phyloP scores from a whole-genome alignment of 805 yeast genomes.

The Komagataella mondaviorum region DNA sequence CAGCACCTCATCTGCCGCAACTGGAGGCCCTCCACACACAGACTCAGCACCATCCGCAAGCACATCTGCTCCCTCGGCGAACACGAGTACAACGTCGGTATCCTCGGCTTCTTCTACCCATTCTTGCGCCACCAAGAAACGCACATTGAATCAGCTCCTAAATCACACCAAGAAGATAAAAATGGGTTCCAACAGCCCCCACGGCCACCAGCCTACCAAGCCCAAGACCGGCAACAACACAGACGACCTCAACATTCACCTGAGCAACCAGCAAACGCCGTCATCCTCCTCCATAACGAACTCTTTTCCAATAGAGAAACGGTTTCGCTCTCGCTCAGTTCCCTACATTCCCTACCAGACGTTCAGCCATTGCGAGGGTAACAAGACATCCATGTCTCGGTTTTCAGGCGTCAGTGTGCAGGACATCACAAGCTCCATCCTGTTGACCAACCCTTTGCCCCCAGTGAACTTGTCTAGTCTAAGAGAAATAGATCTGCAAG shows the following conservation, averaged over 20 bases:
- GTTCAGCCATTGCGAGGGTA: not conserved
- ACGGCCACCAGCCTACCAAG: not conserved
- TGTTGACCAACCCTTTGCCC: constrained; percentile 33
- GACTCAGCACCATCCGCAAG: not conserved
- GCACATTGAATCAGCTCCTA: not conserved
- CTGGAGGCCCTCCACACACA: not conserved
- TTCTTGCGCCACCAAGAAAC: not conserved
- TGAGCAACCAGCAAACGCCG: not conserved
- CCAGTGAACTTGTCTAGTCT: constrained; percentile 75
- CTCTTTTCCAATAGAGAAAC: not conserved
- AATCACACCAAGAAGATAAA: not conserved
- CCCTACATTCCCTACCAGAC: not conserved
- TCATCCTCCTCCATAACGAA: not conserved
- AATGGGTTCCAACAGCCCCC: not conserved
- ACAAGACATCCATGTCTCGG: not conserved
- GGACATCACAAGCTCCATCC: not conserved
- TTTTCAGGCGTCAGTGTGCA: not conserved
- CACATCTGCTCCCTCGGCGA: not conserved
- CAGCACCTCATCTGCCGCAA: not conserved
- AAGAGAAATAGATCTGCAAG: constrained; percentile 77
- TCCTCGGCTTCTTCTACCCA: not conserved
- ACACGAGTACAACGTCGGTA: not conserved
- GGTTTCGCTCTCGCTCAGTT: not conserved
- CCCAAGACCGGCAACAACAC: not conserved
- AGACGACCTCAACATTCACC: not conserved